Evolutionary conservation across 225 moss, liverwort and hornwort species (phyloP).

Genomic region (Pseudoscleropodium purum): DNA sequence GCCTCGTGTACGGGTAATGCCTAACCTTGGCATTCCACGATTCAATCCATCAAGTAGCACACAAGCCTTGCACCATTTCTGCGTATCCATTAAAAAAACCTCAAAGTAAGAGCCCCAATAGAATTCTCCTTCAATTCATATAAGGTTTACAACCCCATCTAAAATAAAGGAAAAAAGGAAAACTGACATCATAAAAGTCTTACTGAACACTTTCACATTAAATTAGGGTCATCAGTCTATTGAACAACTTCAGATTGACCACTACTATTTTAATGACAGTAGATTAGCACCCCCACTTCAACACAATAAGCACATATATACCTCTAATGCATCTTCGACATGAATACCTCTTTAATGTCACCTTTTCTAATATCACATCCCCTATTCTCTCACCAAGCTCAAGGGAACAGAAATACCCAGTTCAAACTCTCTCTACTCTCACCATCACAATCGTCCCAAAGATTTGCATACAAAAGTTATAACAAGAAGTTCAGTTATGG

Average conservation of each 20-base stretch:
- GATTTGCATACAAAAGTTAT: neutral
- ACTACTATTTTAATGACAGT: neutral
- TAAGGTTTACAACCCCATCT: neutral
- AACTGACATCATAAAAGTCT: neutral
- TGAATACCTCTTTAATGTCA: neutral
- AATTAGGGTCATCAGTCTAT: neutral
- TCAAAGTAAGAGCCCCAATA: neutral
- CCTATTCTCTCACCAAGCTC: neutral
- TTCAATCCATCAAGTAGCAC: conserved; percentile 89
- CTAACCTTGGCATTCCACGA: conserved; percentile 74
- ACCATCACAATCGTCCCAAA: neutral
- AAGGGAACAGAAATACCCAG: neutral
- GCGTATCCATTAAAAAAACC: neutral
- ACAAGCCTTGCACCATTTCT: conserved; percentile 98
- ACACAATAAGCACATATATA: neutral
- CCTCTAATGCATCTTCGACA: neutral
- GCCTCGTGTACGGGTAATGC: conserved; percentile 78
- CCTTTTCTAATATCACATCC: neutral
- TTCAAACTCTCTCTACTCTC: neutral
- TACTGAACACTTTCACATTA: neutral
- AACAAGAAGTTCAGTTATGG: neutral
- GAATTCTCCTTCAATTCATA: neutral
- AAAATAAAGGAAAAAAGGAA: fast-evolving
- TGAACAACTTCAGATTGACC: neutral
- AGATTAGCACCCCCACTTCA: neutral